Evolutionary conservation across 1,139 yeast genomes (phyloP).

Genomic region (Saccharomyces hybrid): DNA sequence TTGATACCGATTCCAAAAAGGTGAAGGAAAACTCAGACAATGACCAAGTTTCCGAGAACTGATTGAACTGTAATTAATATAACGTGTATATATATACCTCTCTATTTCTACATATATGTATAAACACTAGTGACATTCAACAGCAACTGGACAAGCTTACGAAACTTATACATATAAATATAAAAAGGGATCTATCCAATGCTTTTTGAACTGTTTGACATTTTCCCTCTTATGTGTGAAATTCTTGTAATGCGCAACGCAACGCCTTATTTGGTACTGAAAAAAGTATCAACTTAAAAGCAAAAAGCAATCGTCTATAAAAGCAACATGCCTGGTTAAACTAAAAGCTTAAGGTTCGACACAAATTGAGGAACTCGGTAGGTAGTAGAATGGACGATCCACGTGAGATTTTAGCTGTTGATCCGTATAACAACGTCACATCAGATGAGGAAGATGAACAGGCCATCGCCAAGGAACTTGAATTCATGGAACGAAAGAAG

Average conservation of each 20-base stretch:
- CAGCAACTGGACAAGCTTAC: not conserved
- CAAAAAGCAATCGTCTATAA: not conserved
- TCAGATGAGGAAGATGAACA: slow-evolving; percentile 20
- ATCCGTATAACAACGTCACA: slow-evolving; percentile 18
- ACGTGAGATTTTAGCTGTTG: slow-evolving; percentile 16
- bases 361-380: not conserved
- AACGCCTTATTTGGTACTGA: not conserved
- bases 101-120: not conserved
- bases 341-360: not conserved
- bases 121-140: not conserved
- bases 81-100: not conserved
- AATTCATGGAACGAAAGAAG: slow-evolving; percentile 24
- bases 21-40: not conserved
- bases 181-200: not conserved
- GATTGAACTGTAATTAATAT: not conserved
- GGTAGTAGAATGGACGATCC: slow-evolving; percentile 23
- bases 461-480: slow-evolving; percentile 12
- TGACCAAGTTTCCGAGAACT: not conserved
- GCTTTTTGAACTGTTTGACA: not conserved
- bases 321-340: not conserved
- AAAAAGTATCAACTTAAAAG: not conserved
- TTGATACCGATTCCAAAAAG: not conserved
- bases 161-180: not conserved
- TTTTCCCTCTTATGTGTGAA: not conserved
- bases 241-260: not conserved